These are phyloP conservation scores for Dactylellina leptospora DNA, from an alignment of 2,329 filamentous ascomycete species.

Conservation along the genomic window DNA sequence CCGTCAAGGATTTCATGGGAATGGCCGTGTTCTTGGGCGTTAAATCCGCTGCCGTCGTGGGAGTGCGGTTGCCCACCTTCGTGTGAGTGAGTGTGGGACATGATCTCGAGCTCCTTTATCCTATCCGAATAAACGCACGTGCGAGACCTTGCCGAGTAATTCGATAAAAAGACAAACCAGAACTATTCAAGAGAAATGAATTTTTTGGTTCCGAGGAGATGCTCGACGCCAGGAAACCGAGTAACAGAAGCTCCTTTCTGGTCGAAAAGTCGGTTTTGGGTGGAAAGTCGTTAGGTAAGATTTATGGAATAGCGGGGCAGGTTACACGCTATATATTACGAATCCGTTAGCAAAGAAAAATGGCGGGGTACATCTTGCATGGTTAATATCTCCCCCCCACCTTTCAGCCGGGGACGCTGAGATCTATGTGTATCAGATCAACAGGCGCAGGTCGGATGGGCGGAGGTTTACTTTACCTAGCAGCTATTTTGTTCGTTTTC, in stretches of 20 bases:
- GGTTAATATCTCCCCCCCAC: neutral
- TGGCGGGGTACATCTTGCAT: conserved; percentile 12
- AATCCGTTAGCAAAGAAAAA: neutral
- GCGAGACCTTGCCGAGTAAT: conserved; percentile 5
- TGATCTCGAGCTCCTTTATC: conserved; percentile 9
- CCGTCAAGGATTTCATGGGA: conserved; percentile 94
- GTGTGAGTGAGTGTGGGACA: conserved; percentile 58
- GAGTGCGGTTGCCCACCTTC: conserved; percentile 62
- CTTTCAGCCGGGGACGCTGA: no score
- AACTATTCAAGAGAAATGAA: neutral
- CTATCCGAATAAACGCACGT: conserved; percentile 1
- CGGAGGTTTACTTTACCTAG: conserved; percentile 1
- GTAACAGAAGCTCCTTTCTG: neutral
- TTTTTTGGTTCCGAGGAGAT: conserved; percentile 3
- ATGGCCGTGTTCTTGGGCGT: conserved; percentile 79
- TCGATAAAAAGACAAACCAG: neutral
- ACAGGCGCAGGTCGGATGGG: neutral
- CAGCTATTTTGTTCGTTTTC: no score
- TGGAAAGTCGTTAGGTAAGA: conserved; percentile 30
- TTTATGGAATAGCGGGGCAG: conserved; percentile 20
- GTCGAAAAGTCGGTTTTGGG: neutral
- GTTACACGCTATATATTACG: neutral
- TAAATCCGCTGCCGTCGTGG: conserved; percentile 67
- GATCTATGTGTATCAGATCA: no score
- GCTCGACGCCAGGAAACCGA: neutral